Conservation (phyloP, 495 filamentous ascomycete genomes). For the Gamarada debralockiae region DNA sequence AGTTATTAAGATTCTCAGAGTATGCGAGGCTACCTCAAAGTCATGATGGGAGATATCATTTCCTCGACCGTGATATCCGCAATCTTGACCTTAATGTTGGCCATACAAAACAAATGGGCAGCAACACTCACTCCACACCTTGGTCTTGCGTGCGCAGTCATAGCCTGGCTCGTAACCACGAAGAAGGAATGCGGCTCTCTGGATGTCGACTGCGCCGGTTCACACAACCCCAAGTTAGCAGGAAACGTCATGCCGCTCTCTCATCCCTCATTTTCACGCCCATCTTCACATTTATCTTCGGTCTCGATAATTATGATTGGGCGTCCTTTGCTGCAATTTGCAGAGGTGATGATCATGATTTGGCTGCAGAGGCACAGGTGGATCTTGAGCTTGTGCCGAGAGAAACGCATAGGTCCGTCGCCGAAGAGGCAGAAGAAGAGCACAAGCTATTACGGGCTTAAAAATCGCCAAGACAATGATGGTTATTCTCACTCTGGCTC, state of each 20-base stretch:
- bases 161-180: constrained; percentile 89
- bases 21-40: too few species aligned
- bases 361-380: constrained; percentile 27
- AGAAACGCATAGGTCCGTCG: constrained; percentile 5
- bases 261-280: constrained; percentile 78
- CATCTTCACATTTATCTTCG: constrained; percentile 60
- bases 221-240: constrained; percentile 85
- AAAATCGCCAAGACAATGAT: constrained; percentile 79
- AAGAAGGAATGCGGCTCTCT: constrained; percentile 71
- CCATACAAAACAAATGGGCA: constrained; percentile 22
- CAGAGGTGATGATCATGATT: constrained; percentile 55
- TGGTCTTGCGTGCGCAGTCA: constrained; percentile 70
- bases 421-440: constrained; percentile 15
- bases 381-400: constrained; percentile 25
- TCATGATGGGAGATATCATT: constrained; percentile 12
- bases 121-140: constrained; percentile 54
- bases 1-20: too few species aligned
- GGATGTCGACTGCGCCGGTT: constrained; percentile 70
- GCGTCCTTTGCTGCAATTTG: constrained; percentile 80
- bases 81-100: constrained; percentile 23
- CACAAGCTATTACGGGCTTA: constrained; percentile 61
- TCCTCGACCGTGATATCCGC: constrained; percentile 25
- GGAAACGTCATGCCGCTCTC: constrained; percentile 78
- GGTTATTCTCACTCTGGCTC: constrained; percentile 63
- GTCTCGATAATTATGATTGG: constrained; percentile 81